Base-by-base conservation (phyloP, 2,329 filamentous ascomycete species). In the Sclerotinia subarctica region DNA sequence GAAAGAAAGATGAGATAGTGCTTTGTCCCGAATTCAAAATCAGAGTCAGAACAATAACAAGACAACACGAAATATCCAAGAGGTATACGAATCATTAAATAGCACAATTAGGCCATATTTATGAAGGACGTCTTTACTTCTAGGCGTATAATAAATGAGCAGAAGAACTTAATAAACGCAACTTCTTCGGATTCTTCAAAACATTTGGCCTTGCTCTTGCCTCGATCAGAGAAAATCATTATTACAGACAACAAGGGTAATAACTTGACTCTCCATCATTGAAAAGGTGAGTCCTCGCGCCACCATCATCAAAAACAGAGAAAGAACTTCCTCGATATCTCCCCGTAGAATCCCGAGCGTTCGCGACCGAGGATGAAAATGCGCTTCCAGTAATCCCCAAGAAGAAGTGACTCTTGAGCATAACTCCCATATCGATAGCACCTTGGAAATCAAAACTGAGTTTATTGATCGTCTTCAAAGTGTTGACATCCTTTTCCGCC, bases 381-480 rank as follows among this genome's bases (percentile, higher is more conserved):
- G 77, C 78, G 70, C 77, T 78, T 26, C 77, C 77, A 49, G 73
- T 76, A 35, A 78, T 73, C 24, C 78, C 78, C 19, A 79, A 53
- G 67, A 78, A 79, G 67, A 79, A 79, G 21, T 73, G 68, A 53
- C 73, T 74, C 69, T 69, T 70, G 19, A 78, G 65, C 74, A 79
- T 75, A 44, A 79, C 59, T 29, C 74, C 78, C 71, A 78, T 69
- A 73, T 79, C 77, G 52, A 79, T 70, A 60, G 74, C 76, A 24
- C 77, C 77, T 69, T 78, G 76, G 67, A 78, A 78, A 71, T 78
- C 78, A 69, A 78, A 79, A 8, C 76, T 68, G 21, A 78, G 64
- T 32, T 65, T 71, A 64, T 76, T 69, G 53, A 79, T 77, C 32
- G 67, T 69, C 2, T 67, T 62, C 5, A 74, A 46, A 0, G 74